A percentile compares a stretch with the other conserved stretches of the same genome.
phyloP scores from a whole-genome alignment of 208 protist genomes.

The Wallacemonas rigidus region DNA sequence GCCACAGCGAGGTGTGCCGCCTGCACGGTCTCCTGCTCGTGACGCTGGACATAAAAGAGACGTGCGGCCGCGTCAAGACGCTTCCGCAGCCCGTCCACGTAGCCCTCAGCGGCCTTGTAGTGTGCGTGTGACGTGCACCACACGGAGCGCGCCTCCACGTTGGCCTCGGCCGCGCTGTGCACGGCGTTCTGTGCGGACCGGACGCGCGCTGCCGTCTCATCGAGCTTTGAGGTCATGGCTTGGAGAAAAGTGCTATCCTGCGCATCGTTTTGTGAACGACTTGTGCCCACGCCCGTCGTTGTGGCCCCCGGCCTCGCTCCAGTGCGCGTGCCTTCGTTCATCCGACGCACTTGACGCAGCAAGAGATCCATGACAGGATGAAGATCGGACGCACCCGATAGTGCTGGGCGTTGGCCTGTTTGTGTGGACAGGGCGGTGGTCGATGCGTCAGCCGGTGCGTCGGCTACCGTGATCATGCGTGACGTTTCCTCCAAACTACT shows the following conservation, averaged over 20 bases:
- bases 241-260: not conserved
- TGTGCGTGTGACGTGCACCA: slow-evolving; percentile 44
- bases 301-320: no score
- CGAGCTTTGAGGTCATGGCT: slow-evolving; percentile 21
- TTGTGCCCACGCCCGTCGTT: no score
- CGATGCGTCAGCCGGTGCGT: no score
- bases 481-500: slow-evolving; percentile 4
- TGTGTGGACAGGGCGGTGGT: no score
- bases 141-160: slow-evolving; percentile 21
- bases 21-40: slow-evolving; percentile 76
- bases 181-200: slow-evolving; percentile 12
- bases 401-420: no score
- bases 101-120: slow-evolving; percentile 36
- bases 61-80: slow-evolving; percentile 44
- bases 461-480: not conserved
- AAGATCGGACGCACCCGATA: not conserved
- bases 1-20: slow-evolving; percentile 47
- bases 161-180: slow-evolving; percentile 3
- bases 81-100: slow-evolving; percentile 42
- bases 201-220: slow-evolving; percentile 11
- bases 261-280: not conserved
- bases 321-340: not conserved
- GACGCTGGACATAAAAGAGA: slow-evolving; percentile 55
- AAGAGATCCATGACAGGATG: not conserved
- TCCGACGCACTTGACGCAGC: not conserved